Conservation (phyloP, 371 early-diverging fungal species). For the Mucor plumbeus region DNA sequence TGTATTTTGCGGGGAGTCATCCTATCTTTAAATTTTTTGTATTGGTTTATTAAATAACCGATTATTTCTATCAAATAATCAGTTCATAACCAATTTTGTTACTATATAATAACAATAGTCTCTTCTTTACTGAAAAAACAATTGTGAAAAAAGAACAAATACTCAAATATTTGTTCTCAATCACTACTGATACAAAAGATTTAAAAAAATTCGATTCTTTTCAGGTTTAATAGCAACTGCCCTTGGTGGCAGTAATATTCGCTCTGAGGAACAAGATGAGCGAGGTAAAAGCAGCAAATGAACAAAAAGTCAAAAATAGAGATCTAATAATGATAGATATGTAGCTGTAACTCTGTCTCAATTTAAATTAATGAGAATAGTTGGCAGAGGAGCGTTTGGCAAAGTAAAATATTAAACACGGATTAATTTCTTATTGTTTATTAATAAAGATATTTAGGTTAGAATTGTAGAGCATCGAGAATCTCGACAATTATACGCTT, state of each 20-base stretch:
- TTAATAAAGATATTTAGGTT: slow-evolving; percentile 48
- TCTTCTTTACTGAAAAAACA: background rate
- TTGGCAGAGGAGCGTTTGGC: slow-evolving; percentile 81
- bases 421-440: background rate
- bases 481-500: slow-evolving; percentile 71
- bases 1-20: background rate
- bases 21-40: background rate
- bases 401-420: slow-evolving; percentile 53
- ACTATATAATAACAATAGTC: background rate
- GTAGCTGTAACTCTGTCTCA: slow-evolving; percentile 60
- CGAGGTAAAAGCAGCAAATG: slow-evolving; percentile 31
- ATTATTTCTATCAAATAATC: slow-evolving; percentile 2
- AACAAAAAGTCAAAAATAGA: slow-evolving; percentile 2
- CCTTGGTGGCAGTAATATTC: slow-evolving; percentile 39
- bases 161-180: background rate
- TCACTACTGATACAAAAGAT: background rate
- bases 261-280: slow-evolving; percentile 37
- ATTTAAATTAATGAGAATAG: slow-evolving; percentile 71
- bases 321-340: slow-evolving; percentile 11
- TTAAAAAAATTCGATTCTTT: slow-evolving; percentile 51
- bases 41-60: background rate
- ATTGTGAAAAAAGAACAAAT: background rate
- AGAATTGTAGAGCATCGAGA: slow-evolving; percentile 77
- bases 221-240: slow-evolving; percentile 53
- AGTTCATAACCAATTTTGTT: background rate